Base-by-base conservation (phyloP, 768 basidiomycete species). In the Obba rivulosa region DNA sequence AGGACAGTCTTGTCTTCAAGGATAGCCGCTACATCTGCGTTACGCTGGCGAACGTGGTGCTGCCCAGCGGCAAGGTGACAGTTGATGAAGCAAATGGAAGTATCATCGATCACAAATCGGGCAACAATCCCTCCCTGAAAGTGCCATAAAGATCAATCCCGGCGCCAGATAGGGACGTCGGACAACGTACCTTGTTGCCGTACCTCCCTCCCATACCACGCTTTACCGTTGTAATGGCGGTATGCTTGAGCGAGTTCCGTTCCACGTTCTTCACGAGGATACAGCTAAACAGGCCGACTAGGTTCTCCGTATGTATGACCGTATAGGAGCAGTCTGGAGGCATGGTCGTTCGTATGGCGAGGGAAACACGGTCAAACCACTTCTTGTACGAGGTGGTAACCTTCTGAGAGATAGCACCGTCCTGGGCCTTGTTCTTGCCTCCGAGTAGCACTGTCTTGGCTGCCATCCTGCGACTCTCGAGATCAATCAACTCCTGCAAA, bases 11-110 rank as follows among this genome's bases (percentile, higher is more conserved):
- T 83, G 52, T 88, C 86, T 57, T 98, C 95, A 50, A 97, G 67
- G 50, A 98, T 87, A 0, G 83, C 85, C 5, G 87, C 84, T 10
- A 93, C 72, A 65, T 99, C 95, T 2, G 85, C 81, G 57, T 96
- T 96, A 16, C 95, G 77, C 52, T 87, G 76, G 1, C 87, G 78
- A 16, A 87, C 78, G 43, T 87, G 86, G 48, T 79, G 77, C 59
- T 97, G 94, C 1, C 95, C 95, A 5, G 92, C 91, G n/a, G 94
- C 95, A 50, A 99, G 78, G 73, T 99, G 95, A 55, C 89, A 92
- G 67, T 99, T 99, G 69, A 98, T 81, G 59, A 96, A 87, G 67
- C 95, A 98, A 13, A 97, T 62, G 0, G 91, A 94, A 1, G 93
- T 87, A 64, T 97, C 92, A 51, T 92, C 92, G 39, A 98, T 75